Evolutionary conservation across 179 eudicot genomes (phyloP).

Genomic region (Sideroxylon spinosum): DNA sequence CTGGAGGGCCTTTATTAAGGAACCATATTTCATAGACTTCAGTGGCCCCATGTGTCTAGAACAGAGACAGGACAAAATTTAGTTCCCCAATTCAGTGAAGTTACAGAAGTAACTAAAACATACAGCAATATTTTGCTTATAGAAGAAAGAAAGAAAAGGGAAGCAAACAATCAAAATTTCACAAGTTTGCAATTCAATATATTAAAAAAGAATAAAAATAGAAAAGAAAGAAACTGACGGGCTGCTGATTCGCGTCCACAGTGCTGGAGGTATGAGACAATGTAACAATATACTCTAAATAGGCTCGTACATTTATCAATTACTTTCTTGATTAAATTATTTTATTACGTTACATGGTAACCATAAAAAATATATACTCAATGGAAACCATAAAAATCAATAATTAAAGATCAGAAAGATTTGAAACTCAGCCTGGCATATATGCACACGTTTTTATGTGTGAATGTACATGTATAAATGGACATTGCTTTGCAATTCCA

Average conservation of each 20-base stretch:
- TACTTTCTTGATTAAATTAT: background rate
- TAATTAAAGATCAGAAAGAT: background rate
- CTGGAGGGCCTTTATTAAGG: constrained; percentile 63
- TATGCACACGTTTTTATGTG: background rate
- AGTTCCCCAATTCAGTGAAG: background rate
- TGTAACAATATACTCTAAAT: background rate
- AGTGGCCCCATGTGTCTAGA: constrained; percentile 82
- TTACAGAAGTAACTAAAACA: background rate
- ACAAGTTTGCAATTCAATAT: background rate
- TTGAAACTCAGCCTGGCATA: background rate
- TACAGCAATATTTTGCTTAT: background rate
- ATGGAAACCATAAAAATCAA: background rate
- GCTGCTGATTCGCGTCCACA: background rate
- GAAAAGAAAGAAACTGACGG: background rate
- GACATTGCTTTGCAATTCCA: background rate
- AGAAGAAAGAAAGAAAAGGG: background rate
- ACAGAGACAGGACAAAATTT: background rate
- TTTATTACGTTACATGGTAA: background rate
- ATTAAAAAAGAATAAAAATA: background rate
- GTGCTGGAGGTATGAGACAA: too few relatives aligned
- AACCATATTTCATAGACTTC: constrained; percentile 55
- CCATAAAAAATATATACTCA: background rate
- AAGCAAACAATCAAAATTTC: background rate
- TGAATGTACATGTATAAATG: background rate
- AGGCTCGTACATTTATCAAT: background rate